Percentiles rank a stretch among this genome's conserved stretches.
Evolutionary conservation across 2,329 filamentous ascomycete species (phyloP).

Genomic region (Juglanconis sp.): DNA sequence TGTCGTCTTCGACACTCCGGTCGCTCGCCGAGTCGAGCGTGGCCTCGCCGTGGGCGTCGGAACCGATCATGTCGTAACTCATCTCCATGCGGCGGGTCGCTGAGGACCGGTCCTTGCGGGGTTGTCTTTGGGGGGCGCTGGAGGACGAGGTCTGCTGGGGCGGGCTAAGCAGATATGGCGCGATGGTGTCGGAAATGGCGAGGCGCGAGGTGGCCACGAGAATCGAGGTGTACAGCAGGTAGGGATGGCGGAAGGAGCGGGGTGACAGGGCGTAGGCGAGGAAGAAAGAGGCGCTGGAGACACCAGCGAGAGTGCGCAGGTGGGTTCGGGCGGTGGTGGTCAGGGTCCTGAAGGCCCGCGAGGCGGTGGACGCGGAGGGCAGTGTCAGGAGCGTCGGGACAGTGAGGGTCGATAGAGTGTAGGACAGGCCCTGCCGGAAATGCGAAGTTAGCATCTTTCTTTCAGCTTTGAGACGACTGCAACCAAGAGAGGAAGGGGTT

Average conservation of each 20-base stretch:
- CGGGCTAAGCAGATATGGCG: constrained; percentile 39
- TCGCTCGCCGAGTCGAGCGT: constrained; percentile 40
- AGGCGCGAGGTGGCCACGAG: constrained; percentile 62
- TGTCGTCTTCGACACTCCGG: constrained; percentile 43
- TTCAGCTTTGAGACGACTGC: neutral
- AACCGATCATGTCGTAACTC: constrained; percentile 66
- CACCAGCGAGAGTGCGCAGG: constrained; percentile 61
- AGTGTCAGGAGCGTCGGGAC: constrained; percentile 79
- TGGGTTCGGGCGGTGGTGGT: constrained; percentile 61
- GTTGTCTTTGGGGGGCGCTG: neutral
- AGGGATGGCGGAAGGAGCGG: constrained; percentile 74
- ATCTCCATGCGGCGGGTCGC: constrained; percentile 57
- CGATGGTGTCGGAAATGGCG: constrained; percentile 45
- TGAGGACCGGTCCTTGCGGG: constrained; percentile 22
- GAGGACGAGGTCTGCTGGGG: constrained; percentile 12
- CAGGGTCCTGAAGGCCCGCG: constrained; percentile 68
- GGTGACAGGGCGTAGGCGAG: constrained; percentile 78
- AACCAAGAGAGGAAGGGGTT: neutral
- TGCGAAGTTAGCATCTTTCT: neutral
- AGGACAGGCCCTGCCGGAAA: constrained; percentile 72
- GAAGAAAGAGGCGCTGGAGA: constrained; percentile 70
- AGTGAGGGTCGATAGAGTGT: constrained; percentile 73
- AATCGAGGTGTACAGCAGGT: constrained; percentile 80
- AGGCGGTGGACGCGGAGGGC: constrained; percentile 69
- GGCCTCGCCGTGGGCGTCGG: constrained; percentile 46